Evolutionary conservation across 1,284 basidiomycete genomes (phyloP).

Genomic region (Nidula niveotomentosa): DNA sequence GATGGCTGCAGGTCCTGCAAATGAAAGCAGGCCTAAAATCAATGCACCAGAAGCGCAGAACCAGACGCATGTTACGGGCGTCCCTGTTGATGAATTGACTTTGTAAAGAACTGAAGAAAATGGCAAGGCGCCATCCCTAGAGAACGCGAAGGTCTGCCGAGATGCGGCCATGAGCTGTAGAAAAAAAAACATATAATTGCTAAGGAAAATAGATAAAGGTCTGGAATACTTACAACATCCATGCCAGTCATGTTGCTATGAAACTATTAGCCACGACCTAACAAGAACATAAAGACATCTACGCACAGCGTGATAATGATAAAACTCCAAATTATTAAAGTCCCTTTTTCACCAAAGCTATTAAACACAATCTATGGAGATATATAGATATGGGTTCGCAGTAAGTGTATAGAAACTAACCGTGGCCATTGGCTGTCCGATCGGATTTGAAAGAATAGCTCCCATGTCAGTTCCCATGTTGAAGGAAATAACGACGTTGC

Average conservation of each 20-base stretch:
- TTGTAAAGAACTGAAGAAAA: neutral
- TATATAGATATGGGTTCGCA: conserved; percentile 62
- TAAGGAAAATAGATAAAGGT: neutral
- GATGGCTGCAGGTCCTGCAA: neutral
- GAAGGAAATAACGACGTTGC: conserved; percentile 61
- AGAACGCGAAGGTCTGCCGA: neutral
- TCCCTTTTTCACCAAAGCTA: conserved; percentile 62
- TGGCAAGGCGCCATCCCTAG: neutral
- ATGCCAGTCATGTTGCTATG: neutral
- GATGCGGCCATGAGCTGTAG: neutral
- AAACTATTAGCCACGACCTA: neutral
- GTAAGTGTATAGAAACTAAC: neutral
- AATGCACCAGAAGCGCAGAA: neutral
- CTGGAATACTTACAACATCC: neutral
- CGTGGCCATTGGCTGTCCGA: neutral
- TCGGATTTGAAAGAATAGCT: conserved; percentile 45
- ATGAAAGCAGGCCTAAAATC: neutral
- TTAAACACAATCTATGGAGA: conserved; percentile 73
- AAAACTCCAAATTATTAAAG: conserved; percentile 64
- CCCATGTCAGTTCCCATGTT: conserved; percentile 28
- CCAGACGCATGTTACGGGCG: neutral
- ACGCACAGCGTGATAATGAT: conserved; percentile 35
- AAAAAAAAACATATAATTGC: neutral
- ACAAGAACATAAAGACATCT: neutral
- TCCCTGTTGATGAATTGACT: neutral